Evolutionary conservation across 1,139 yeast genomes (phyloP), one percentile per base, ranked within the genome.

Genomic region (Eremothecium gossypii): DNA sequence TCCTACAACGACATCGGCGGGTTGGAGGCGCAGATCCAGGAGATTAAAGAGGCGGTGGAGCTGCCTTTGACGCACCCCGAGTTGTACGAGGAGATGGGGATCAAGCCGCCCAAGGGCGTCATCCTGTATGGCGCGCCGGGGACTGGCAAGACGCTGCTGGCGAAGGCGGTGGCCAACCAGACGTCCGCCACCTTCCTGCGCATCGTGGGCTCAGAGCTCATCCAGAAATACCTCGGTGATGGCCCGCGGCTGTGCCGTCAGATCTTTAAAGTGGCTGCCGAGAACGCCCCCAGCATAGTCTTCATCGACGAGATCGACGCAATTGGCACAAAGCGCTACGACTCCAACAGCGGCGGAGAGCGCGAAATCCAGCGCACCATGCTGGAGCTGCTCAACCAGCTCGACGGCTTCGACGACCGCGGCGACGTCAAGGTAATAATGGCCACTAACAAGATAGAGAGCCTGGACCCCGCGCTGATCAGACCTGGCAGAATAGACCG

Each of bases 401-500:
- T 93, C 57, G 99, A 93, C 64, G 99, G 99, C 34, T 93, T 93
- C 62, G 98, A 93, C 63, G 97, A 89, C 65, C 76, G 97, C 59
- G 97, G 97, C 42, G 98, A 91, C 61, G 95, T 93, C 51, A 93
- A 93, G 71, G 98, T 93, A 35, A 87, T 93, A 50, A 91, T 93
- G 98, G 99, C 99, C 14, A 93, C 99, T 12, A 93, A 93, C 67
- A 89, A 83, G 63, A 89, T 91, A 55, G 98, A 91, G 65, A 76
- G 87, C 26, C 74, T 93, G 57, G 99, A 93, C 65, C 98, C 98
- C 6, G 99, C 99, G 6, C 76, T 91, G 61, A 87, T 93, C 55
- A 81, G 99, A 67, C 99, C 99, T 0, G 99, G 99, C 39, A 83
- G 99, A 74, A 91, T 93, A 60, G 99, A 93, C 66, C 78, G 98